These are phyloP conservation scores for Carex arenaria DNA, from an alignment of 202 grass and related monocot species.

Conservation along the genomic window DNA sequence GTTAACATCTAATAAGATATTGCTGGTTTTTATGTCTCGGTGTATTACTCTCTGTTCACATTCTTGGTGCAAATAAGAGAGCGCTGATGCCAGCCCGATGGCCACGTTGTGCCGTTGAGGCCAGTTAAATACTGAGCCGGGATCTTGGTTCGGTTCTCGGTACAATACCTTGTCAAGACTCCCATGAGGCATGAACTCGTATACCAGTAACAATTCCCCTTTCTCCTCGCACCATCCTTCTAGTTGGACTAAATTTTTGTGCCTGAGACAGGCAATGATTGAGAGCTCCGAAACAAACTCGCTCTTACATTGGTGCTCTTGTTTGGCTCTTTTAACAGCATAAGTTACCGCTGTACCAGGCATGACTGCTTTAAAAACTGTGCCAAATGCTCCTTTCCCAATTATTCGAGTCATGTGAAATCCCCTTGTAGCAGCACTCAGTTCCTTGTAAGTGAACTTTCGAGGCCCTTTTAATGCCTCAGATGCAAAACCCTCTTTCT, in stretches of 20 bases:
- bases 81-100: slow-evolving; percentile 59
- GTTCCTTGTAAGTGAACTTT: slow-evolving; percentile 83
- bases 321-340: slow-evolving; percentile 82
- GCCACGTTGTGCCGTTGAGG: slow-evolving; percentile 52
- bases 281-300: slow-evolving; percentile 86
- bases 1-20: slow-evolving; percentile 71
- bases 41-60: slow-evolving; percentile 87
- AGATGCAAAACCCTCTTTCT: slow-evolving; percentile 26
- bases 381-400: slow-evolving; percentile 83
- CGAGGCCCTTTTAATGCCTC: slow-evolving; percentile 69
- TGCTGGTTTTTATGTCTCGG: slow-evolving; percentile 88
- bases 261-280: slow-evolving; percentile 77
- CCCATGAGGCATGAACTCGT: slow-evolving; percentile 58
- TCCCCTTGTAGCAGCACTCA: slow-evolving; percentile 56
- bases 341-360: slow-evolving; percentile 23
- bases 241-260: slow-evolving; percentile 85
- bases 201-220: slow-evolving; percentile 56
- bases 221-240: slow-evolving; percentile 88
- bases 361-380: slow-evolving; percentile 66
- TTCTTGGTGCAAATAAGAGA: slow-evolving; percentile 88
- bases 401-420: slow-evolving; percentile 67
- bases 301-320: slow-evolving; percentile 61
- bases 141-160: slow-evolving; percentile 37
- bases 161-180: slow-evolving; percentile 73
- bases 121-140: slow-evolving; percentile 44